Evolutionary conservation across 2,329 filamentous ascomycete genomes (phyloP), one percentile per base, ranked within the genome.

Genomic region (Stagonosporopsis tanaceti): DNA sequence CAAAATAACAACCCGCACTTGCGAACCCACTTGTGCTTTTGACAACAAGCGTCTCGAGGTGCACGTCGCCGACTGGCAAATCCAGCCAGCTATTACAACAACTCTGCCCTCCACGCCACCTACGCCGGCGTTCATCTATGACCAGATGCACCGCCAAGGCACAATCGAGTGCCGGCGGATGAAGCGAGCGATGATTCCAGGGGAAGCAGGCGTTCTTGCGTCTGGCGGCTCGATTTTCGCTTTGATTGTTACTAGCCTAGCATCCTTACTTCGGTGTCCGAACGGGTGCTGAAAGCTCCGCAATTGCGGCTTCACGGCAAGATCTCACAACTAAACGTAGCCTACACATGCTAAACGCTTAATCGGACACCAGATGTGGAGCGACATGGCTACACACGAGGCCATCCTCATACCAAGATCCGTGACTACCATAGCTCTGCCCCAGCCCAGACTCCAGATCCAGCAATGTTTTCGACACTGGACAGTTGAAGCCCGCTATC

Each of bases 281-380:
- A 34, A 14, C 30, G 28, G 28, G 14, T 35, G 38, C 22, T 50
- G 46, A 34, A 45, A 44, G 39, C 39, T 46, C 41, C 28, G 25
- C 34, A 38, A 27, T 24, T 40, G 35, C 41, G 35, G n/a, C 25
- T 46, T 53, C 8, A 24, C 50, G 35, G 42, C 41, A 50, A 14
- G 24, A 15, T 9, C 17, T 14, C 12, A 44, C 42, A n/a, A 34
- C 25, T 22, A 25, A 7, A 7, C 11, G 42, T 4, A 22, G 34
- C 24, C 27, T 9, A 4, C 20, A 20, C 20, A 20, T 46, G 11
- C 34, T 22, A 34, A n/a, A 32, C 40, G 39, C 35, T 9, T 15
- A 28, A 25, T 24, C 15, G 24, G 15, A 28, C 9, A 7, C 25
- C 40, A 28, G 25, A 30, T n/a, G 40, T 27, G 24, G 27, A 44